These are phyloP conservation scores for Gossypium lobatum DNA, from an alignment of 441 rosid species.

Conservation along the genomic window DNA sequence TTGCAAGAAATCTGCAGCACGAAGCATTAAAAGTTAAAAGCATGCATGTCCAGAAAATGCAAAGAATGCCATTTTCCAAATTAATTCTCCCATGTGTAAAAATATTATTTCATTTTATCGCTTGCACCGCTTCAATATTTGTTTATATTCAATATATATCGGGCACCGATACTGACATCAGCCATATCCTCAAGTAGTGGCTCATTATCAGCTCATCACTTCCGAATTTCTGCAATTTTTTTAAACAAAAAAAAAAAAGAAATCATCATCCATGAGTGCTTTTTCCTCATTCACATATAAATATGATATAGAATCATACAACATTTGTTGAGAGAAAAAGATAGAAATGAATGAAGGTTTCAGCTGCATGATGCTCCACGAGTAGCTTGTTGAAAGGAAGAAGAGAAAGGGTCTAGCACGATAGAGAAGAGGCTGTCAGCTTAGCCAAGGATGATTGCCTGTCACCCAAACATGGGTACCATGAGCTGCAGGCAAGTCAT, in stretches of 20 bases:
- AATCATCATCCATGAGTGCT: neutral
- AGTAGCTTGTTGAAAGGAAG: conserved; percentile 4
- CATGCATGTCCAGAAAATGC: neutral
- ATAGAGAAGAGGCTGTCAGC: neutral
- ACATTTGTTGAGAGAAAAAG: neutral
- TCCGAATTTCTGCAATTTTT: neutral
- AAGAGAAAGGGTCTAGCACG: conserved; percentile 25
- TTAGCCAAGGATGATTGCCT: conserved; percentile 24
- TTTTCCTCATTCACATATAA: neutral
- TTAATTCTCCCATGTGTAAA: neutral
- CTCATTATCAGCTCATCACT: neutral
- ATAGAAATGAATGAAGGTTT: neutral
- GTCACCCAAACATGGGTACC: neutral
- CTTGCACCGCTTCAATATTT: neutral
- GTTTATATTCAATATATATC: neutral
- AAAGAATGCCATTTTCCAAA: neutral
- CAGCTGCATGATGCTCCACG: neutral
- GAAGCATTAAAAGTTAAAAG: neutral
- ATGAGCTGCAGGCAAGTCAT: conserved; percentile 20
- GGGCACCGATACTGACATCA: neutral
- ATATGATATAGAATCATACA: neutral
- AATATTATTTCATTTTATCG: neutral
- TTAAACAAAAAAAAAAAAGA: neutral
- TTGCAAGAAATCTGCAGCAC: neutral
- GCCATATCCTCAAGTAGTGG: conserved; percentile 15